Percentiles rank a stretch among this genome's conserved stretches.
These are phyloP conservation scores for Monilinia fructicola DNA, from an alignment of 2,329 filamentous ascomycete genomes.

Conservation along the genomic window DNA sequence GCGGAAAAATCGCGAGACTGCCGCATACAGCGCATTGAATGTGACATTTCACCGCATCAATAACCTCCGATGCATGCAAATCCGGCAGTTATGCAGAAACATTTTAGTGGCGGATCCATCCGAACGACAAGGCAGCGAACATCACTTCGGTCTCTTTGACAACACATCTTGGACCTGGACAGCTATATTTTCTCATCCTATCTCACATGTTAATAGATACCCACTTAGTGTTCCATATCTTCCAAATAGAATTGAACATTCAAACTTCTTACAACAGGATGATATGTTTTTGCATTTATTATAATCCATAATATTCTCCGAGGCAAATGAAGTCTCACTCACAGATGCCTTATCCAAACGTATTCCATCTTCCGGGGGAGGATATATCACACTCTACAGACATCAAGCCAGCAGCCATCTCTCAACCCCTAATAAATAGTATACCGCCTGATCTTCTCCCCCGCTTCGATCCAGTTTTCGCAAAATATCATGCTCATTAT, in stretches of 20 bases:
- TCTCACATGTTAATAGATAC: not conserved
- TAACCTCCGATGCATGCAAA: constrained; percentile 17
- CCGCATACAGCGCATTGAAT: not conserved
- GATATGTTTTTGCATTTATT: not conserved
- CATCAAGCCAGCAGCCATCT: constrained; percentile 24
- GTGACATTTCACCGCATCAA: constrained; percentile 16
- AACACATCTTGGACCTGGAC: constrained; percentile 2
- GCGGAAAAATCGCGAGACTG: not conserved
- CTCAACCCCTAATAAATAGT: constrained; percentile 45
- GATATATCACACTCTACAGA: constrained; percentile 9
- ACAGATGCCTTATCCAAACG: constrained; percentile 11
- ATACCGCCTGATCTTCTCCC: constrained; percentile 43
- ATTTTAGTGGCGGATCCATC: constrained; percentile 11
- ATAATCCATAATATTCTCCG: not conserved
- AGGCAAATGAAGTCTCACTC: not conserved
- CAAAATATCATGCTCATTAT: constrained; percentile 46
- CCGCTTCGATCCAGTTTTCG: constrained; percentile 45
- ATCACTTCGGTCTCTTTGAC: constrained; percentile 1
- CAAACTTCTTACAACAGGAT: no score
- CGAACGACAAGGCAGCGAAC: constrained; percentile 20
- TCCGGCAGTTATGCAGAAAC: not conserved
- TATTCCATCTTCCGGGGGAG: constrained; percentile 14
- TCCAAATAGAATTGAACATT: no score
- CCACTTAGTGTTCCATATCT: not conserved
- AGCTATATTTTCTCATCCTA: not conserved